phyloP scores from a whole-genome alignment of 2,329 filamentous ascomycete genomes.

The Hypocreales sp. region DNA sequence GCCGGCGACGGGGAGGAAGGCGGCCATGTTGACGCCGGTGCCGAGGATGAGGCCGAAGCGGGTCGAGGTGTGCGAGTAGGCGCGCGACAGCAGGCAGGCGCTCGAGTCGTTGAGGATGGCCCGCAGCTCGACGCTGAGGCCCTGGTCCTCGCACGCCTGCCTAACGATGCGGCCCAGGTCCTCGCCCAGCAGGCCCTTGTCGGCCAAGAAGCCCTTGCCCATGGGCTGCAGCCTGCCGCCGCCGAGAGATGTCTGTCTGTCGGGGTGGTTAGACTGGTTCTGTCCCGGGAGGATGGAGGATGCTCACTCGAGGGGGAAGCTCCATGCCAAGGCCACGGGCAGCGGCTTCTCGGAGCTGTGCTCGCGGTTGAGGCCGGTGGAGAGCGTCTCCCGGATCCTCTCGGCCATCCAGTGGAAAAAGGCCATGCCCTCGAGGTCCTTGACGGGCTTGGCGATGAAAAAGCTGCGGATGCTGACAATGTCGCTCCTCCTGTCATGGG shows the following conservation, averaged over 20 bases:
- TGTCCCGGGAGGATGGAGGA: neutral
- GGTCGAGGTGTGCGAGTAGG: slow-evolving; percentile 42
- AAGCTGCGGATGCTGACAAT: slow-evolving; percentile 41
- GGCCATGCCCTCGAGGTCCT: slow-evolving; percentile 37
- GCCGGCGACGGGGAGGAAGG: slow-evolving; percentile 42
- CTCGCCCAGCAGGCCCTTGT: slow-evolving; percentile 39
- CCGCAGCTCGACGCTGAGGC: slow-evolving; percentile 38
- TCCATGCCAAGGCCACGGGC: slow-evolving; percentile 50
- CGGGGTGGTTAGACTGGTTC: neutral
- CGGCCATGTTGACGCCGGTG: slow-evolving; percentile 51
- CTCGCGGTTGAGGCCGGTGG: slow-evolving; percentile 22
- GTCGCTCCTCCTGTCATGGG: slow-evolving; percentile 23
- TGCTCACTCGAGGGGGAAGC: slow-evolving; percentile 53
- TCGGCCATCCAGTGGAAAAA: slow-evolving; percentile 58
- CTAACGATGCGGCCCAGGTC: slow-evolving; percentile 45
- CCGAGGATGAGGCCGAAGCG: slow-evolving; percentile 51
- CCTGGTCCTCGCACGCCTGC: slow-evolving; percentile 31
- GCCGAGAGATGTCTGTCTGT: slow-evolving; percentile 48
- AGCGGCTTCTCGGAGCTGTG: slow-evolving; percentile 26
- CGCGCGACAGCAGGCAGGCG: slow-evolving; percentile 49
- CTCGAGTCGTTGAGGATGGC: slow-evolving; percentile 54
- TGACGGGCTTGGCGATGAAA: slow-evolving; percentile 39
- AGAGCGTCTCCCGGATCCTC: slow-evolving; percentile 40
- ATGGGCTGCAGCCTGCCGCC: slow-evolving; percentile 44
- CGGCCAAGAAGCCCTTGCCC: slow-evolving; percentile 51